phyloP scores from a whole-genome alignment of 2,329 filamentous ascomycete genomes.

The Tolypocladium nubicola region DNA sequence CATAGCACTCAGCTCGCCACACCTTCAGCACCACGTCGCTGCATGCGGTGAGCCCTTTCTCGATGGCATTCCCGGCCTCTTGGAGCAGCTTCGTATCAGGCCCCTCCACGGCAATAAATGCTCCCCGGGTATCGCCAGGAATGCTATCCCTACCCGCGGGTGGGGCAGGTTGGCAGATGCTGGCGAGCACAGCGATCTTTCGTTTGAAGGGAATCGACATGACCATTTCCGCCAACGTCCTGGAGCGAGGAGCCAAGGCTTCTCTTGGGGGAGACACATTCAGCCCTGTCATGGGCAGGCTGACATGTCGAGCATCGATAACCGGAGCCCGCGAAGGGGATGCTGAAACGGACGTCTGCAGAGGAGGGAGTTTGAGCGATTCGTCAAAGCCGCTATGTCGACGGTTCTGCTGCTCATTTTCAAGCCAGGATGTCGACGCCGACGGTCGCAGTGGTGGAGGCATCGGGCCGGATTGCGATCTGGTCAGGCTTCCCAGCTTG shows the following conservation, averaged over 20 bases:
- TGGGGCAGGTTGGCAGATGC: slow-evolving; percentile 60
- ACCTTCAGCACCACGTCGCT: slow-evolving; percentile 29
- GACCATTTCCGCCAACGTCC: slow-evolving; percentile 33
- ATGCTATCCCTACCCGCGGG: slow-evolving; percentile 20
- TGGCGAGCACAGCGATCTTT: slow-evolving; percentile 67
- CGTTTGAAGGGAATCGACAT: slow-evolving; percentile 64
- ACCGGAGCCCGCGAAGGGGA: slow-evolving; percentile 15
- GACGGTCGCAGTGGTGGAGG: slow-evolving; percentile 43
- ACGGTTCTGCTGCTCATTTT: slow-evolving; percentile 17
- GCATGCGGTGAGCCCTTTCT: slow-evolving; percentile 44
- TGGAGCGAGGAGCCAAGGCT: slow-evolving; percentile 23
- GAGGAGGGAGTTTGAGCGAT: slow-evolving; percentile 41
- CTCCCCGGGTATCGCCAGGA: slow-evolving; percentile 48
- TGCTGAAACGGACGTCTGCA: slow-evolving; percentile 33
- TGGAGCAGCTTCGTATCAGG: slow-evolving; percentile 40
- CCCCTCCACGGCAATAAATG: slow-evolving; percentile 77
- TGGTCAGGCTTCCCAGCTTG: slow-evolving; percentile 17
- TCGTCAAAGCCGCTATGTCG: slow-evolving; percentile 42
- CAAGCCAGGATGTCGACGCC: slow-evolving; percentile 15
- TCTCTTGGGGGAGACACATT: slow-evolving; percentile 6
- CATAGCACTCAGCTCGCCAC: slow-evolving; percentile 28
- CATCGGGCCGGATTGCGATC: slow-evolving; percentile 32
- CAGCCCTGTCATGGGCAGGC: slow-evolving; percentile 16
- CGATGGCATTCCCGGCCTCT: slow-evolving; percentile 53
- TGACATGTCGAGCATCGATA: slow-evolving; percentile 15